Base-by-base conservation (phyloP, 1,284 basidiomycete genomes). In the Athelia sp. region DNA sequence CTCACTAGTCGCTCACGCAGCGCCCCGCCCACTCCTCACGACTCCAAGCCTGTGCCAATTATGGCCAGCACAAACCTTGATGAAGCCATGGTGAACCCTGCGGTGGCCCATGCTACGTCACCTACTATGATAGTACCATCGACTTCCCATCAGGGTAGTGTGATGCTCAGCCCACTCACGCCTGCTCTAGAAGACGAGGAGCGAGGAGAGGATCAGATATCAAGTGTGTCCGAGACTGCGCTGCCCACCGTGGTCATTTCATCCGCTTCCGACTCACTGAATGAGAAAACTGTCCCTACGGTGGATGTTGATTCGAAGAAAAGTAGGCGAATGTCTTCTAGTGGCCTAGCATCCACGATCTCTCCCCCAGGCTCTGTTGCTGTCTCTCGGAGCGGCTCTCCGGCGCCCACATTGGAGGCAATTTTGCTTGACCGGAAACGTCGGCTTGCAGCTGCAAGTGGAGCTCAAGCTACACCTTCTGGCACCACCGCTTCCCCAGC, bases 381-480 rank as follows among this genome's bases (percentile, higher is more conserved):
- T 1, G 36, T n/a, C 9, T 61, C 66, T 32, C 68, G 71, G 19
- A 69, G 70, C 52, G 58, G 64, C 8, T 74, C 76, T 1, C 78
- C 79, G 18, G 70, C 72, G 10, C 74, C 76, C 2, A 74, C 80
- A n/a, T 68, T 87, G 13, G 84, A 85, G 56, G 81, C 80, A 0
- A 71, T 82, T 43, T 58, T 84, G 44, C 60, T 81, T 48, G 82
- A 84, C 46, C 73, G 83, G 55, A 82, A 76, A 50, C 72, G 73
- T 32, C 69, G 73, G 45, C 61, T 69, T 1, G 63, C 57, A 10
- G 60, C n/a, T n/a, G n/a, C 36, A n/a, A 59, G 56, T 1, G 54
- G 47, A 9, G 53, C 48, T 17, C 54, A 59, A n/a, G 15, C 36
- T 65, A 48, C 51, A 61, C 56, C 22, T 19, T n/a, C n/a, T 43